Percentiles rank a stretch among this genome's conserved stretches.
Conservation (phyloP, 495 filamentous ascomycete genomes). For the Friedmanniomyces simplex region DNA sequence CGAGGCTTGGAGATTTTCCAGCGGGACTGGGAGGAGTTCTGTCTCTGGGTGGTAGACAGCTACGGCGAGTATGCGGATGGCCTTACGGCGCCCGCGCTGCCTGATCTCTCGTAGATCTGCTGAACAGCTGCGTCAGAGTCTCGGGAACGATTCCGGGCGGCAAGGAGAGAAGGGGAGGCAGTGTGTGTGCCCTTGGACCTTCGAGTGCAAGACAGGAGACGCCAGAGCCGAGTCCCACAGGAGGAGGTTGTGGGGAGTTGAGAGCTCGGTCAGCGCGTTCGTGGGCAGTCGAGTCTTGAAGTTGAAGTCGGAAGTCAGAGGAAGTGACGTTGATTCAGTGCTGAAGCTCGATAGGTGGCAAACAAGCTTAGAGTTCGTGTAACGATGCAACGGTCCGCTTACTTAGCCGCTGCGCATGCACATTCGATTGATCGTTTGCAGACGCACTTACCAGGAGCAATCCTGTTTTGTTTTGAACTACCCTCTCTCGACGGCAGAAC, state of each 20-base stretch:
- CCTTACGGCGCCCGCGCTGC: background rate
- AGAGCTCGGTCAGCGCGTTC: too few species aligned
- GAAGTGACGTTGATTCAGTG: background rate
- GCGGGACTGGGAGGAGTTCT: slow-evolving; percentile 28
- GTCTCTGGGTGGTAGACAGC: slow-evolving; percentile 20
- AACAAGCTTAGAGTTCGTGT: background rate
- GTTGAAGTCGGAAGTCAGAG: background rate
- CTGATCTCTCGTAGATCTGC: background rate
- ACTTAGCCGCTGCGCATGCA: background rate
- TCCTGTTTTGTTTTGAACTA: background rate
- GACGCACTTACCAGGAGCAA: background rate
- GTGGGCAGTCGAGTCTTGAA: background rate
- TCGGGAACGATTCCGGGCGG: background rate
- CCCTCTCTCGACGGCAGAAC: background rate
- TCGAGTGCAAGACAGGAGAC: too few species aligned
- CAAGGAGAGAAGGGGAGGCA: too few species aligned
- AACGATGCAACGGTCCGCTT: background rate
- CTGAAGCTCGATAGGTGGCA: background rate
- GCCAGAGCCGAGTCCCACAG: too few species aligned
- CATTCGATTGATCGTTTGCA: background rate
- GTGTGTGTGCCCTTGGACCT: background rate
- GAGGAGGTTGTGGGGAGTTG: too few species aligned
- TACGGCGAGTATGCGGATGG: slow-evolving; percentile 17
- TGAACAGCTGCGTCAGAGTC: background rate
- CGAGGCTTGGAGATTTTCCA: slow-evolving; percentile 20